phyloP scores from a whole-genome alignment of 257 asterid genomes.

The Capsicum baccatum region DNA sequence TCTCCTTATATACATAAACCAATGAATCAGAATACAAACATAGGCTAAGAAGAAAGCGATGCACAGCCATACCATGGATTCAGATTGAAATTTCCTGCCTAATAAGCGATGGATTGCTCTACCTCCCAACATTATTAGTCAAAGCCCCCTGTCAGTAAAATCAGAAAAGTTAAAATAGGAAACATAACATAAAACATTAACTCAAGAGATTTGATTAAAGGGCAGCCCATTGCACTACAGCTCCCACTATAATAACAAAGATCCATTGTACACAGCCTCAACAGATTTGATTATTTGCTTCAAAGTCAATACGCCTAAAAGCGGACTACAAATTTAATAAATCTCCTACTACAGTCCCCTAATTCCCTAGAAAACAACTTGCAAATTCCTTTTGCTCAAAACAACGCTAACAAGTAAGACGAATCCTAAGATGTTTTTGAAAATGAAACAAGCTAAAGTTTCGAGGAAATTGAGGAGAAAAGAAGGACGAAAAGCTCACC shows the following conservation, averaged over 20 bases:
- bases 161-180: background rate
- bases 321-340: background rate
- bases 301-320: background rate
- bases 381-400: background rate
- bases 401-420: background rate
- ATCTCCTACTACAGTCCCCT: background rate
- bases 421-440: background rate
- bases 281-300: background rate
- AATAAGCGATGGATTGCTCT: conserved; percentile 54
- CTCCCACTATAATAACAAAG: no score
- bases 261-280: background rate
- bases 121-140: conserved; percentile 56
- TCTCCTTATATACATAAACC: background rate
- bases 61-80: conserved; percentile 40
- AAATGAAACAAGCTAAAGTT: background rate
- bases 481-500: background rate
- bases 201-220: no score
- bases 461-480: background rate
- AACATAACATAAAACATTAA: background rate
- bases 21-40: background rate
- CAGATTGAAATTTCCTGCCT: conserved; percentile 53
- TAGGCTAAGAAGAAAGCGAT: conserved; percentile 9
- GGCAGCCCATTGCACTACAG: no score
- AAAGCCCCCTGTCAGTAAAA: conserved; percentile 39
- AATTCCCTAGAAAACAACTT: background rate